A percentile compares a stretch with the other conserved stretches of the same genome.
Conservation (phyloP, 495 filamentous ascomycete genomes). For the Podospora pseudopauciseta region DNA sequence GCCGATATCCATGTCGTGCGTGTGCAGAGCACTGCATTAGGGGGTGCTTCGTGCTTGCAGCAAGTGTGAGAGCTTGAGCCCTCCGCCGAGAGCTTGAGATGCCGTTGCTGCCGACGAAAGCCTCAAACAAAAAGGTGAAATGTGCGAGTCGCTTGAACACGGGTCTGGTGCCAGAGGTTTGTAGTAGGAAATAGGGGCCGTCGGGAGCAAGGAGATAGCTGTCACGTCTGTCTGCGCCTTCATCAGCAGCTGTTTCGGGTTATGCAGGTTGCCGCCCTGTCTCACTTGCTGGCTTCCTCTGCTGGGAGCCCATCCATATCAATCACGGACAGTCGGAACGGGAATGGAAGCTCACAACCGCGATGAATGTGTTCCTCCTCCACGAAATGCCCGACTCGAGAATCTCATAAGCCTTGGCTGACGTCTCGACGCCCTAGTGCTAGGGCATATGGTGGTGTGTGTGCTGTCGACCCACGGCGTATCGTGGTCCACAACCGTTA, state of each 20-base stretch:
- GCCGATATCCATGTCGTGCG: neutral
- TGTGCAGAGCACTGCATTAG: neutral
- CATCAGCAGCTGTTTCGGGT: conserved; percentile 12
- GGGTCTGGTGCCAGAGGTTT: neutral
- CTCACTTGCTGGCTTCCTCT: conserved; percentile 6
- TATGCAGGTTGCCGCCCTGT: conserved; percentile 15
- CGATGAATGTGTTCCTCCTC: no score
- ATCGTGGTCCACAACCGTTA: neutral
- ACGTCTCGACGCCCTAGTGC: neutral
- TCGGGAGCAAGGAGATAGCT: neutral
- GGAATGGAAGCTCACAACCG: no score
- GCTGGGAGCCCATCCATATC: neutral
- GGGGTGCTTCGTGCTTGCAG: neutral
- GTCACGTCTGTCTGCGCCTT: neutral
- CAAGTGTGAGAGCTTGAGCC: neutral
- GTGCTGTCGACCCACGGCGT: neutral
- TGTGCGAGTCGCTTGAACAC: neutral
- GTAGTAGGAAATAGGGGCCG: neutral
- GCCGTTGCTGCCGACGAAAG: neutral
- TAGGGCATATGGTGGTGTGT: neutral
- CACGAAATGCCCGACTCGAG: no score
- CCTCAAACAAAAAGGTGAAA: no score
- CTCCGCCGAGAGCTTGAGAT: neutral
- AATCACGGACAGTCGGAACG: neutral
- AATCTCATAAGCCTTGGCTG: neutral